Conservation (phyloP, 2,329 filamentous ascomycete genomes). For the Stemphylium vesicarium region DNA sequence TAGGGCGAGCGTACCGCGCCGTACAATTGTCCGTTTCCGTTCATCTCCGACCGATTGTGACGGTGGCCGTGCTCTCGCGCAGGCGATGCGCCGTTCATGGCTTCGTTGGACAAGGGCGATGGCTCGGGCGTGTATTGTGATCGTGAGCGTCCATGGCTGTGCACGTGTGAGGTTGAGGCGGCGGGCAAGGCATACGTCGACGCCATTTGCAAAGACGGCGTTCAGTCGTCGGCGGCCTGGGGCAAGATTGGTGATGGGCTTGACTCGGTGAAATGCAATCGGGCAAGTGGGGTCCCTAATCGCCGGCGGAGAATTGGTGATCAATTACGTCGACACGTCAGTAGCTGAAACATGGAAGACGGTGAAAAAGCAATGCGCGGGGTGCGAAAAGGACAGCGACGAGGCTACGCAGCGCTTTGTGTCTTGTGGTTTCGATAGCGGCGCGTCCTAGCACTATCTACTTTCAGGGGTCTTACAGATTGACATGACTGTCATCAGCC, state of each 20-base stretch:
- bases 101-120: conserved; percentile 27
- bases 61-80: conserved; percentile 36
- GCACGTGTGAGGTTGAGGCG: conserved; percentile 39
- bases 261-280: conserved; percentile 17
- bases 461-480: conserved; percentile 32
- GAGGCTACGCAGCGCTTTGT: conserved; percentile 17
- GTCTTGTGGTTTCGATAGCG: conserved; percentile 15
- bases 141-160: conserved; percentile 49
- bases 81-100: conserved; percentile 29
- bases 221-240: conserved; percentile 21
- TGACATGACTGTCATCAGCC: conserved; percentile 12
- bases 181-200: conserved; percentile 55
- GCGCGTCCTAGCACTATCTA: conserved; percentile 16
- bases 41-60: conserved; percentile 42
- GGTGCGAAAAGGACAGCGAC: conserved; percentile 4
- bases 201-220: conserved; percentile 46
- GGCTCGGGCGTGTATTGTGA: conserved; percentile 44
- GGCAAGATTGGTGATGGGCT: conserved; percentile 14
- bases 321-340: conserved; percentile 1
- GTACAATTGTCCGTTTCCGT: conserved; percentile 45
- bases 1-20: conserved; percentile 39
- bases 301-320: background rate
- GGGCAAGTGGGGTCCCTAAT: conserved; percentile 6
- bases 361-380: conserved; percentile 10
- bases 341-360: background rate